phyloP scores from a whole-genome alignment of 257 asterid species.

The Nicotiana undulata region DNA sequence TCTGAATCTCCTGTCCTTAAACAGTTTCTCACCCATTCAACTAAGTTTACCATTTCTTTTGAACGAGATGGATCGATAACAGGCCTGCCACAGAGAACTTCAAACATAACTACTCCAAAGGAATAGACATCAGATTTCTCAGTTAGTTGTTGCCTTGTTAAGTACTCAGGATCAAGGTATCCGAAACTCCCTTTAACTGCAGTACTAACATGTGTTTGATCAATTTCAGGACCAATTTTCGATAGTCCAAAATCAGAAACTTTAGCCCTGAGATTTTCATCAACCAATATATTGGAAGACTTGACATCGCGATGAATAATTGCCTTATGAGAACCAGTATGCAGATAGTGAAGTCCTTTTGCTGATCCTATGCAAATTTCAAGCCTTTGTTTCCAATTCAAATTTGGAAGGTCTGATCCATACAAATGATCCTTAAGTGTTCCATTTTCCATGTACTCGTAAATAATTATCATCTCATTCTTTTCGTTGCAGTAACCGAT shows the following conservation, averaged over 20 bases:
- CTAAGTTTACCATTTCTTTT: slow-evolving; percentile 23
- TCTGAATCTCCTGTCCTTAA: slow-evolving; percentile 12
- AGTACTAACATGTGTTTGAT: slow-evolving; percentile 37
- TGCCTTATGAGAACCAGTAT: slow-evolving; percentile 29
- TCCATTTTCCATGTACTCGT: slow-evolving; percentile 42
- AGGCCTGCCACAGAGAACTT: slow-evolving; percentile 33
- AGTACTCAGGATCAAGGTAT: slow-evolving; percentile 36
- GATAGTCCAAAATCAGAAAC: slow-evolving; percentile 45
- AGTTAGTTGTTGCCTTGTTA: slow-evolving; percentile 30
- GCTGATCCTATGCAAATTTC: slow-evolving; percentile 46
- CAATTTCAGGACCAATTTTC: slow-evolving; percentile 33
- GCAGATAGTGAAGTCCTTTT: slow-evolving; percentile 43
- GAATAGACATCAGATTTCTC: slow-evolving; percentile 42
- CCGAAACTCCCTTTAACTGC: slow-evolving; percentile 42
- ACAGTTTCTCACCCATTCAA: slow-evolving; percentile 26
- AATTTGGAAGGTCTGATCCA: slow-evolving; percentile 18
- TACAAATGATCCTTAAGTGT: slow-evolving; percentile 28
- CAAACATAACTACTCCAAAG: slow-evolving; percentile 37
- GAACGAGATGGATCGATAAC: slow-evolving; percentile 33
- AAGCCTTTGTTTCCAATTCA: slow-evolving; percentile 32
- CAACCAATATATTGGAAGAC: slow-evolving; percentile 36
- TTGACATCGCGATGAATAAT: slow-evolving; percentile 43
- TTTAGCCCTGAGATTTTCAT: slow-evolving; percentile 32
- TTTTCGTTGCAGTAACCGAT: slow-evolving; percentile 34
- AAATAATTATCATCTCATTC: slow-evolving; percentile 36